These are phyloP conservation scores for Paragyromitra xinjiangensis DNA, from an alignment of 495 filamentous ascomycete genomes.

Conservation along the genomic window DNA sequence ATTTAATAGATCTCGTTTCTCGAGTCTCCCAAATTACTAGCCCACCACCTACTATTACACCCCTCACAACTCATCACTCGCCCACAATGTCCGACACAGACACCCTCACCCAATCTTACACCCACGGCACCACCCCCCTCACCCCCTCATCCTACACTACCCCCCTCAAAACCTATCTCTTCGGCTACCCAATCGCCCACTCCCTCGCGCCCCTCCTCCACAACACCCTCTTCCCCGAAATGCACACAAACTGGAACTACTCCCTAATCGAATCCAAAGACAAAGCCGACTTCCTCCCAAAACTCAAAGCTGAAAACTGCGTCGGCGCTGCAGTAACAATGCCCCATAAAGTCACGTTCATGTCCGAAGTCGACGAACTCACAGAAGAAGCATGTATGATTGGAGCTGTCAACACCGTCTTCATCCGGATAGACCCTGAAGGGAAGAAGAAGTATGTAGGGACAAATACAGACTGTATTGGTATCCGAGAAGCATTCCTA, in stretches of 20 bases:
- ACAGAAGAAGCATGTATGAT: constrained; percentile 73
- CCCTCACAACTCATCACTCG: constrained; percentile 59
- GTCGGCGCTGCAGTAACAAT: constrained; percentile 76
- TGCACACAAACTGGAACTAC: constrained; percentile 71
- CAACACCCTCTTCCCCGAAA: constrained; percentile 68
- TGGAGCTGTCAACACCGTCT: constrained; percentile 79
- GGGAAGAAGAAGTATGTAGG: constrained; percentile 66
- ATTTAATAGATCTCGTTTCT: background rate
- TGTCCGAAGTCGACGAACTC: constrained; percentile 72
- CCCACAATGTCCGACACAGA: constrained; percentile 28
- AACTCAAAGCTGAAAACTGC: constrained; percentile 65
- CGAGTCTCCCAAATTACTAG: background rate
- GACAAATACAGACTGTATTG: constrained; percentile 80
- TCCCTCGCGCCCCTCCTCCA: constrained; percentile 78
- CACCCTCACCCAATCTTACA: constrained; percentile 39
- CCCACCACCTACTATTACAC: background rate
- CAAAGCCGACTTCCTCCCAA: constrained; percentile 65
- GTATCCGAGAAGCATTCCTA: constrained; percentile 73
- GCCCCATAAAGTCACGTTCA: constrained; percentile 77
- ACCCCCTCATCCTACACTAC: constrained; percentile 9
- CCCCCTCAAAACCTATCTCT: constrained; percentile 56
- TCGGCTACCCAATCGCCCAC: constrained; percentile 68
- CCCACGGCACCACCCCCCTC: constrained; percentile 37
- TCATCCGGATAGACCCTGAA: constrained; percentile 63
- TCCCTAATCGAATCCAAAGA: constrained; percentile 66